A percentile compares a stretch with the other conserved stretches of the same genome.
Conservation (phyloP, 1,284 basidiomycete genomes). For the Trametes versicolor region DNA sequence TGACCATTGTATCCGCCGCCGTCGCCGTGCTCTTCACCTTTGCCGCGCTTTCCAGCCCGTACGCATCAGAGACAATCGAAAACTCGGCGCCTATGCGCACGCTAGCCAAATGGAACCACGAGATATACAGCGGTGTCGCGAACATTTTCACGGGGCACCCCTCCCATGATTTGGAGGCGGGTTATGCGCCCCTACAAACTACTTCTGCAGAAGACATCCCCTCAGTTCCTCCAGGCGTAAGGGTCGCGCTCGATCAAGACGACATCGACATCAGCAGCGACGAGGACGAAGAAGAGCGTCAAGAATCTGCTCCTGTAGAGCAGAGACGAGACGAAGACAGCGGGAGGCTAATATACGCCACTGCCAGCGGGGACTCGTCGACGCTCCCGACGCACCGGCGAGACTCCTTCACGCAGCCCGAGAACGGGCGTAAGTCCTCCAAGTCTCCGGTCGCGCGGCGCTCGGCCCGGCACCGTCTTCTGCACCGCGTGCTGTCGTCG, state of each 20-base stretch:
- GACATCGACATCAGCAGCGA: conserved; percentile 10
- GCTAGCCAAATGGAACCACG: conserved; percentile 25
- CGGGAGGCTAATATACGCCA: not conserved
- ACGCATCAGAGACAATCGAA: conserved; percentile 37
- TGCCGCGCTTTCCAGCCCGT: conserved; percentile 40
- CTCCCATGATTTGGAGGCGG: conserved; percentile 22
- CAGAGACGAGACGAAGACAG: not conserved
- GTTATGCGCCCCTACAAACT: conserved; percentile 17
- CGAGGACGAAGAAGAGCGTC: conserved; percentile 8
- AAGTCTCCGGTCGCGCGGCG: conserved; percentile 11
- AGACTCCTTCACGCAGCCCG: not conserved
- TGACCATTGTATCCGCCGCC: conserved; percentile 44
- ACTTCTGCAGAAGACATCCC: conserved; percentile 3
- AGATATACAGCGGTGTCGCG: conserved; percentile 12
- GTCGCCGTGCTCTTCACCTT: conserved; percentile 44
- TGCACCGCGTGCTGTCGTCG: conserved; percentile 12
- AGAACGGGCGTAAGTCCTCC: not conserved
- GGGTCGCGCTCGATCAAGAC: not conserved
- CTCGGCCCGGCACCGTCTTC: not conserved
- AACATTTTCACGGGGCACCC: conserved; percentile 6
- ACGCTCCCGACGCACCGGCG: not conserved
- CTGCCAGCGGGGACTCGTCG: not conserved
- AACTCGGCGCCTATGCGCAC: conserved; percentile 26
- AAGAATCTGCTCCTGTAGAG: not conserved
- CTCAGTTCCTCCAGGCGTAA: not conserved